Evolutionary conservation across 495 filamentous ascomycete species (phyloP).

Genomic region (Annulohypoxylon moriforme): DNA sequence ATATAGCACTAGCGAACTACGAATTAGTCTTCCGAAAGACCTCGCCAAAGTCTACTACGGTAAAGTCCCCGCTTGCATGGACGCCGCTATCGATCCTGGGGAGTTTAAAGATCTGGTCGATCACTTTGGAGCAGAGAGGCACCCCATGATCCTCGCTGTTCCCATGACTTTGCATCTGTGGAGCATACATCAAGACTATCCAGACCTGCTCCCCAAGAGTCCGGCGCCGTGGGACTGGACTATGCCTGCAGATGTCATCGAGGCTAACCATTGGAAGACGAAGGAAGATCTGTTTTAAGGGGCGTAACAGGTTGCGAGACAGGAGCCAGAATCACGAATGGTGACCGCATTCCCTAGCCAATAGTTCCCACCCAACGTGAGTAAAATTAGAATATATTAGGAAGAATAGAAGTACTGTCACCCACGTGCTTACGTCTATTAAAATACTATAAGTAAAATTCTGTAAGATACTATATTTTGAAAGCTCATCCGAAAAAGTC

Average conservation of each 20-base stretch:
- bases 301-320: neutral
- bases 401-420: no score
- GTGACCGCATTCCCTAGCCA: neutral
- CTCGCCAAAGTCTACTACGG: conserved; percentile 34
- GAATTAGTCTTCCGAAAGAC: conserved; percentile 33
- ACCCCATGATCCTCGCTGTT: conserved; percentile 39
- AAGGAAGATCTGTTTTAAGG: conserved; percentile 34
- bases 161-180: conserved; percentile 38
- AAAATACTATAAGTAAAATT: no score
- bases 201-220: conserved; percentile 40
- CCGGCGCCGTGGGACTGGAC: conserved; percentile 41
- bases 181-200: conserved; percentile 39
- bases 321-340: neutral
- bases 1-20: conserved; percentile 26
- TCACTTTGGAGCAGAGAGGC: conserved; percentile 37
- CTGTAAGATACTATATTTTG: no score
- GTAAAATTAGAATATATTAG: neutral
- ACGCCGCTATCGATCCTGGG: conserved; percentile 25
- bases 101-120: conserved; percentile 30
- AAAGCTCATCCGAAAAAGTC: no score
- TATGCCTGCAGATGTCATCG: conserved; percentile 37
- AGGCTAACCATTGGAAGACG: conserved; percentile 38
- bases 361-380: neutral
- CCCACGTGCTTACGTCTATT: no score
- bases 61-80: conserved; percentile 33